A percentile compares a stretch with the other conserved stretches of the same genome.
Evolutionary conservation across 441 rosid species (phyloP).

Genomic region (Flueggea neowawraea): DNA sequence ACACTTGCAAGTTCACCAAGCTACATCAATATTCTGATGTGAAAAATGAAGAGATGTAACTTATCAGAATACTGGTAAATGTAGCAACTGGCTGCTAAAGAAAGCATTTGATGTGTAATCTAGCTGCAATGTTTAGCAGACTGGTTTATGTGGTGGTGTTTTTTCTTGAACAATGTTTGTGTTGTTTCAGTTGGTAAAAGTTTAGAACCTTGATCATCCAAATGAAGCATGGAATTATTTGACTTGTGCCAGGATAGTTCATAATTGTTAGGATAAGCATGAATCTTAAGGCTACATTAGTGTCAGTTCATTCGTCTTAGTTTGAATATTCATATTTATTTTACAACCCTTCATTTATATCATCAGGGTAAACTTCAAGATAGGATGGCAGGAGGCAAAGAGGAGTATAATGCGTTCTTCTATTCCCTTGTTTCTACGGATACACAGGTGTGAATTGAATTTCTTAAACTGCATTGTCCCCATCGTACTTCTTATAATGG

Average conservation of each 20-base stretch:
- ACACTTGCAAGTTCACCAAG: background rate
- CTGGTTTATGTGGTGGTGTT: background rate
- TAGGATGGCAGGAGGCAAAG: slow-evolving; percentile 98
- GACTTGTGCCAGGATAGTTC: too few relatives aligned
- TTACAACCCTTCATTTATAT: slow-evolving; percentile 7
- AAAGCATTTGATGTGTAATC: background rate
- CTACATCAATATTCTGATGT: background rate
- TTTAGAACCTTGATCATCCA: background rate
- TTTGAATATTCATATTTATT: background rate
- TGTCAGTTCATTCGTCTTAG: background rate
- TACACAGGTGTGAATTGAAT: slow-evolving; percentile 54
- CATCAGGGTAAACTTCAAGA: slow-evolving; percentile 89
- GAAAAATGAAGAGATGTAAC: background rate
- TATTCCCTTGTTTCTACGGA: slow-evolving; percentile 95
- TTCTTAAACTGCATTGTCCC: background rate
- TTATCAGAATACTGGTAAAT: background rate
- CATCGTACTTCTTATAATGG: too few relatives aligned
- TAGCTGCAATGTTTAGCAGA: background rate
- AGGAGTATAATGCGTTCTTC: slow-evolving; percentile 96
- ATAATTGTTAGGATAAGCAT: too few relatives aligned
- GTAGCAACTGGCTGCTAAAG: background rate
- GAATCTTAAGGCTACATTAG: too few relatives aligned
- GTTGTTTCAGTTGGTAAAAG: too few relatives aligned
- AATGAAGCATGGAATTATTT: background rate
- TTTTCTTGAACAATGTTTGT: too few relatives aligned